These are phyloP conservation scores for Verruconis gallopava DNA, from an alignment of 2,329 filamentous ascomycete species.

Conservation along the genomic window DNA sequence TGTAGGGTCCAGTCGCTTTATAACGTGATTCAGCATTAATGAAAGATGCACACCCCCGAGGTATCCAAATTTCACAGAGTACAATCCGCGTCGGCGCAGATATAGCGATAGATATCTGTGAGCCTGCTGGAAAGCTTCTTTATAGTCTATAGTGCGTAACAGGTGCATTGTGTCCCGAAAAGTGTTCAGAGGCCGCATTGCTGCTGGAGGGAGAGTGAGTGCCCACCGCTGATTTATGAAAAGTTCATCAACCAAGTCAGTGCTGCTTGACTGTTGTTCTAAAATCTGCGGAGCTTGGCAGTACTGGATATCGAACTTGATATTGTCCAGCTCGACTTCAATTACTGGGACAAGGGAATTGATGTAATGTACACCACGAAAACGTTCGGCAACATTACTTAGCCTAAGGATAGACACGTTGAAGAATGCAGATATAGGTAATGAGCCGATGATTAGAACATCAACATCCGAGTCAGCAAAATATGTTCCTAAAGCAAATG, in stretches of 20 bases:
- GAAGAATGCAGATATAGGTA: conserved; percentile 50
- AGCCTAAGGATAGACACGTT: conserved; percentile 43
- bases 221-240: not conserved
- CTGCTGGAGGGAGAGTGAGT: conserved; percentile 38
- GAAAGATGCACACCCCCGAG: conserved; percentile 53
- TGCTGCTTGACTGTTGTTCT: conserved; percentile 11
- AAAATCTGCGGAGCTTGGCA: conserved; percentile 45
- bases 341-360: conserved; percentile 35
- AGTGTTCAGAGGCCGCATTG: conserved; percentile 50
- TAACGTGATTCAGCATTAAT: conserved; percentile 46
- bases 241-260: not conserved
- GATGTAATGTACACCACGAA: not conserved
- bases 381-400: not conserved
- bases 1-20: conserved; percentile 29
- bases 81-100: conserved; percentile 49
- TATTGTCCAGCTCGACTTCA: conserved; percentile 44
- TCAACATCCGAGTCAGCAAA: conserved; percentile 49
- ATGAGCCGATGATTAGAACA: conserved; percentile 50
- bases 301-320: conserved; percentile 55
- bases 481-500: conserved; percentile 52
- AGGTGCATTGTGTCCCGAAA: conserved; percentile 50
- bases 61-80: conserved; percentile 52
- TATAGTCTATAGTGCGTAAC: conserved; percentile 45
- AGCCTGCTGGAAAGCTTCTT: conserved; percentile 43
- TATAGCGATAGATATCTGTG: conserved; percentile 49